Percentiles rank a stretch among this genome's conserved stretches.
These are phyloP conservation scores for Rhododendron molle DNA, from an alignment of 148 eudicot genomes.

Conservation along the genomic window DNA sequence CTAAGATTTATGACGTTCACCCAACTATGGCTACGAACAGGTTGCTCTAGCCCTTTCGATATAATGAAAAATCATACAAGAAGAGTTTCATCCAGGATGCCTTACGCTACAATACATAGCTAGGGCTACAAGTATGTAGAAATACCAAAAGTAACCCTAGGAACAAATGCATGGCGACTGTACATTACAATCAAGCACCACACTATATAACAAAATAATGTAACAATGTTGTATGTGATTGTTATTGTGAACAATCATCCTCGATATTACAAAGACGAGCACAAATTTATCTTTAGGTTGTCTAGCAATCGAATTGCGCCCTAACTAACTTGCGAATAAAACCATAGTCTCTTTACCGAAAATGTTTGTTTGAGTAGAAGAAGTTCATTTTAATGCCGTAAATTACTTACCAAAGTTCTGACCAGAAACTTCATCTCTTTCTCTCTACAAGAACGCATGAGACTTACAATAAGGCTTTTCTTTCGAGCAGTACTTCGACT, in stretches of 20 bases:
- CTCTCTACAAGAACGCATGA: slow-evolving; percentile 91
- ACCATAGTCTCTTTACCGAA: not conserved
- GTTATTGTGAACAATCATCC: not conserved
- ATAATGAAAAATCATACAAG: not conserved
- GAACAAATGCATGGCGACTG: not conserved
- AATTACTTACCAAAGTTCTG: slow-evolving; percentile 77
- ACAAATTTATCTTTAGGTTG: not conserved
- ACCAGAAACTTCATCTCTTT: slow-evolving; percentile 95
- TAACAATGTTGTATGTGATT: not conserved
- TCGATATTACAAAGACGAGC: not conserved
- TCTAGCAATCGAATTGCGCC: not conserved
- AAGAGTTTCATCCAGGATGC: not conserved
- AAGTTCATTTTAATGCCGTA: not conserved
- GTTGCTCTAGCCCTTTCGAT: not conserved
- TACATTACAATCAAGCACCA: not conserved
- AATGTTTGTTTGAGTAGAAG: not conserved
- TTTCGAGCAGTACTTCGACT: slow-evolving; percentile 76
- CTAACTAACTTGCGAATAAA: not conserved
- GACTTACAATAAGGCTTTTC: slow-evolving; percentile 76
- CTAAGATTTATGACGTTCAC: not conserved
- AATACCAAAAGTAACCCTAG: not conserved
- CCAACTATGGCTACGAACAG: not conserved
- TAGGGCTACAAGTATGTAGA: not conserved
- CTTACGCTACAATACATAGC: not conserved
- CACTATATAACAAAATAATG: not conserved